Base-by-base conservation (phyloP, 139 green algal genomes). In the Spirogloea muscicola region DNA sequence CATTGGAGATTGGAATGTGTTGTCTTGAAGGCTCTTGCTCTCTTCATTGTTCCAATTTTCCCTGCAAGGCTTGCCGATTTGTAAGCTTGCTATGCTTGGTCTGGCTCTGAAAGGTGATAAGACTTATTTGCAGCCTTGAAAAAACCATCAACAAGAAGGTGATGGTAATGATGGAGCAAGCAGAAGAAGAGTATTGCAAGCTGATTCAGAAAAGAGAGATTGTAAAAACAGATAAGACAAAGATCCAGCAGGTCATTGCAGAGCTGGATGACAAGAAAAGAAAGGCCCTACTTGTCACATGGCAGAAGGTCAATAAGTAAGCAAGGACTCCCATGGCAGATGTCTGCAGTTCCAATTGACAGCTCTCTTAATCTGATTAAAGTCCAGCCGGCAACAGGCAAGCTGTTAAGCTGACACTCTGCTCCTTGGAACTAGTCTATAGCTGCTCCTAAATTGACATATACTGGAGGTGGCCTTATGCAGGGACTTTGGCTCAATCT, bases 231-330 rank as follows among this genome's bases (percentile, higher is more conserved):
- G 88, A 96, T 83, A 91, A 90, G 65, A 52, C 59, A 4, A 93
- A 92, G 80, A 95, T 96, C 60, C 44, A 91, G 59, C 59, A 86
- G 49, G 90, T 91, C 31, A 98, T 98, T 55, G 67, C 78, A 4
- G 87, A 98, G 83, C 86, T 99, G 68, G 94, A 99, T 59, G 87
- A 96, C 63, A 97, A 98, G 88, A 97, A 97, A 85, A 81, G 84
- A 7, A 82, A 88, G 61, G 87, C 89, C 10, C 85, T 99, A 67
- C 70, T 91, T 55, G 76, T 86, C 43, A 96, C 92, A 7, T 99
- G 95, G 95, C 42, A 82, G 34, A 94, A 96, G 84, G 91, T 95
- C 38, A 61, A 40, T 37, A 80, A 76, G 73, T 81, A 39, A 18
- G 73, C 6, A 21, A 55, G 21, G 46, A 55, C 21, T 55, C 46